A percentile compares a stretch with the other conserved stretches of the same genome.
Conservation (phyloP, 2,329 filamentous ascomycete species). For the Aureobasidium sp. region DNA sequence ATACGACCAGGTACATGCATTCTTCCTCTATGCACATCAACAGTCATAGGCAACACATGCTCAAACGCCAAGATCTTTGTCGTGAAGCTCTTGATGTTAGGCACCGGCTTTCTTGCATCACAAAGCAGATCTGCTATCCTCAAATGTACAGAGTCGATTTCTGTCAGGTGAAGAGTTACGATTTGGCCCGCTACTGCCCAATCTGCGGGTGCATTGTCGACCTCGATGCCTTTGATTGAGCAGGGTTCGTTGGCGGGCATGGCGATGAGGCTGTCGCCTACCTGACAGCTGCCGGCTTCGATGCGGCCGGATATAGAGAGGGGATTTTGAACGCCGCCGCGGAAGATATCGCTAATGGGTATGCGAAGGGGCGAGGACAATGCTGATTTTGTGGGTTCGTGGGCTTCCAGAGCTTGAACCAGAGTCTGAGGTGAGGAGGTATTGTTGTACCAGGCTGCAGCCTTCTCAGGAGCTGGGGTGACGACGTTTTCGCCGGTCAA, state of each 20-base stretch:
- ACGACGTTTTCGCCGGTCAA: conserved; percentile 82
- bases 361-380: conserved; percentile 75
- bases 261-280: conserved; percentile 69
- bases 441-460: conserved; percentile 67
- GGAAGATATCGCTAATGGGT: conserved; percentile 80
- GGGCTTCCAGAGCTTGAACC: conserved; percentile 76
- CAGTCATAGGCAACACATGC: conserved; percentile 74
- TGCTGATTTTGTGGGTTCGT: conserved; percentile 56
- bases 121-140: conserved; percentile 75
- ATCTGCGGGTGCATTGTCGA: conserved; percentile 63
- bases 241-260: conserved; percentile 77
- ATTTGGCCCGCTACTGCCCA: conserved; percentile 95
- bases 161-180: conserved; percentile 67
- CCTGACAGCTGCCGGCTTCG: conserved; percentile 73
- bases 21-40: conserved; percentile 82
- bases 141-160: conserved; percentile 73
- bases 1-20: conserved; percentile 72
- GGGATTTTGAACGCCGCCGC: conserved; percentile 67
- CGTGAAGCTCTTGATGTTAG: conserved; percentile 63
- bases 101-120: conserved; percentile 53
- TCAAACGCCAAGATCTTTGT: conserved; percentile 86
- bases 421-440: conserved; percentile 46
- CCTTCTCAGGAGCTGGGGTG: conserved; percentile 38
- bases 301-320: conserved; percentile 80
- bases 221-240: conserved; percentile 70